These are phyloP conservation scores for Fraxinus velutina DNA, from an alignment of 305 asterid species.

Conservation along the genomic window DNA sequence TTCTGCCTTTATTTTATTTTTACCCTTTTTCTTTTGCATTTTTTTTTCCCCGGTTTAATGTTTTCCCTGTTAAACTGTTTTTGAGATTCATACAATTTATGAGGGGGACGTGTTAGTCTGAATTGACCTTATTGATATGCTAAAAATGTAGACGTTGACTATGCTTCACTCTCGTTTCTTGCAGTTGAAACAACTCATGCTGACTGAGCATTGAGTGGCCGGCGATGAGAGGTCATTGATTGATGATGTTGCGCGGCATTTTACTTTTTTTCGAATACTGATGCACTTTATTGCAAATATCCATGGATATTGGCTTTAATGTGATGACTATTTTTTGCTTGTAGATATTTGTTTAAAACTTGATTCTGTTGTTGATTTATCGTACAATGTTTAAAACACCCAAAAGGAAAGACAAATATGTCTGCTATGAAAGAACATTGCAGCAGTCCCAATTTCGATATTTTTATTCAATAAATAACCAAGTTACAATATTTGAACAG, in stretches of 20 bases:
- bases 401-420: background rate
- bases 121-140: background rate
- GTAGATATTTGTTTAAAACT: background rate
- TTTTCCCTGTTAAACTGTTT: background rate
- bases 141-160: background rate
- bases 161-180: background rate
- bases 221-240: background rate
- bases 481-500: background rate
- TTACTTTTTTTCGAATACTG: background rate
- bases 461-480: background rate
- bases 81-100: background rate
- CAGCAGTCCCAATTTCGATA: background rate
- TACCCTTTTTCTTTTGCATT: background rate
- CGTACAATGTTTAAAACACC: background rate
- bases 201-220: background rate
- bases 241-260: background rate
- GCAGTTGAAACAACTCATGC: slow-evolving; percentile 3
- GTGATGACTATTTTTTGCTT: background rate
- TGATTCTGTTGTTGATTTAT: background rate
- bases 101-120: background rate
- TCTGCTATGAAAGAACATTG: background rate
- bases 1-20: background rate
- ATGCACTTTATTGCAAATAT: background rate
- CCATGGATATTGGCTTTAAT: slow-evolving; percentile 1
- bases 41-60: background rate